Percentiles rank a stretch among this genome's conserved stretches.
Conservation (phyloP, 1,139 yeast species). For the Saccharomycopsis crataegensis region DNA sequence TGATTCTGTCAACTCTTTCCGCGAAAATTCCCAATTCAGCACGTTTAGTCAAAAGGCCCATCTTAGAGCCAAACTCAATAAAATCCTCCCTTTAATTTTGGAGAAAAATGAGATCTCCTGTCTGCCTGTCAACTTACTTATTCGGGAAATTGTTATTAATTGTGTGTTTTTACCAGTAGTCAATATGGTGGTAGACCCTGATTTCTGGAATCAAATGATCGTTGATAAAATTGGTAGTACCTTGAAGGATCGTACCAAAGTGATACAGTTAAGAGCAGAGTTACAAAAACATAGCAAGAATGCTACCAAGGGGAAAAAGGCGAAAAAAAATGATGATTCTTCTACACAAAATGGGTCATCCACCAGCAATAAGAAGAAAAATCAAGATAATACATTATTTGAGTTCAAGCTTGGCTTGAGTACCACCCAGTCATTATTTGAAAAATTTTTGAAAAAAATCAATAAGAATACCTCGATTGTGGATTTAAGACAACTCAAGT, state of each 20-base stretch:
- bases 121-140: slow-evolving; percentile 40
- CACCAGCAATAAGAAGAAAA: not conserved
- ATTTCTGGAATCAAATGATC: slow-evolving; percentile 64
- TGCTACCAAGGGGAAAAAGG: slow-evolving; percentile 11
- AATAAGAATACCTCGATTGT: slow-evolving; percentile 30
- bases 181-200: slow-evolving; percentile 59
- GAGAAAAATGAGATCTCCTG: slow-evolving; percentile 44
- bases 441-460: slow-evolving; percentile 35
- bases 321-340: slow-evolving; percentile 3
- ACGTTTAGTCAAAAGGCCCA: slow-evolving; percentile 47
- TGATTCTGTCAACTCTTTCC: slow-evolving; percentile 43
- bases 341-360: not conserved
- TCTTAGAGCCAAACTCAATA: slow-evolving; percentile 37
- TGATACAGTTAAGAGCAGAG: slow-evolving; percentile 62
- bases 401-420: slow-evolving; percentile 26
- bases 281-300: slow-evolving; percentile 53
- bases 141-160: slow-evolving; percentile 58
- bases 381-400: slow-evolving; percentile 20
- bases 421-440: slow-evolving; percentile 35
- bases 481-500: slow-evolving; percentile 38
- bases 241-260: slow-evolving; percentile 69
- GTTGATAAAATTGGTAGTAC: slow-evolving; percentile 57
- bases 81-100: slow-evolving; percentile 45
- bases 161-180: slow-evolving; percentile 49
- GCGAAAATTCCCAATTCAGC: slow-evolving; percentile 27